Percentiles rank a stretch among this genome's conserved stretches.
phyloP scores from a whole-genome alignment of 768 basidiomycete species.

The Lactifluus rugatus region DNA sequence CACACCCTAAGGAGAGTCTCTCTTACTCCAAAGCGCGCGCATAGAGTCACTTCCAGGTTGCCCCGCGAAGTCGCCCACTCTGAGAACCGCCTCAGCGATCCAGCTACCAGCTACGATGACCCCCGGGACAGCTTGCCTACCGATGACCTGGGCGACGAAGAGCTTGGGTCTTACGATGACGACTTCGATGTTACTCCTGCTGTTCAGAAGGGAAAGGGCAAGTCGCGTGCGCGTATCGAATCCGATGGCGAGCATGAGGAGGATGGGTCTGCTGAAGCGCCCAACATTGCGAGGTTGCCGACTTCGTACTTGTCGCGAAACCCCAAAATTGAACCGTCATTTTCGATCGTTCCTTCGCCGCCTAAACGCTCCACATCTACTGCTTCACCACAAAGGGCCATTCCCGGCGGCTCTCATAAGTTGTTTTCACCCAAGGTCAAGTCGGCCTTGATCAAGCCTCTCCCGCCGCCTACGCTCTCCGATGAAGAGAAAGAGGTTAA shows the following conservation, averaged over 20 bases:
- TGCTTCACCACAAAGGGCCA: not conserved
- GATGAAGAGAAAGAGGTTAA: conserved; percentile 3
- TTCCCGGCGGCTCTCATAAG: not conserved
- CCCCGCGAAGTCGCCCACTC: not conserved
- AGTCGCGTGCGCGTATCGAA: conserved; percentile 8
- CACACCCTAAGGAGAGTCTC: not conserved
- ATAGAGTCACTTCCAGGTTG: not conserved
- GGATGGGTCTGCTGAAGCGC: not conserved
- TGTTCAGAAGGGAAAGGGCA: conserved; percentile 4
- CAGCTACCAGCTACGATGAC: conserved; percentile 9
- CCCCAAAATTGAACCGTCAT: conserved; percentile 1
- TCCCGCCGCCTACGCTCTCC: not conserved
- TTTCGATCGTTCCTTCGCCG: conserved; percentile 8
- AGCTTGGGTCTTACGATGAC: conserved; percentile 8
- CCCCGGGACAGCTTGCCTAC: conserved; percentile 1
- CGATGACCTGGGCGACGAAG: conserved; percentile 7
- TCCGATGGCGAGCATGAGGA: conserved; percentile 10
- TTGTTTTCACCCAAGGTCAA: not conserved
- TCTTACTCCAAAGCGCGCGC: not conserved
- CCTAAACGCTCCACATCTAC: not conserved
- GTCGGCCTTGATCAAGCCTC: not conserved
- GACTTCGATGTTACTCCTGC: not conserved
- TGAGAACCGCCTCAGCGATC: not conserved
- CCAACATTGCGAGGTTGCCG: not conserved
- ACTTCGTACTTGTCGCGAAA: not conserved